Evolutionary conservation across 23 red algal species (phyloP).

Genomic region (Gracilaria caudata): DNA sequence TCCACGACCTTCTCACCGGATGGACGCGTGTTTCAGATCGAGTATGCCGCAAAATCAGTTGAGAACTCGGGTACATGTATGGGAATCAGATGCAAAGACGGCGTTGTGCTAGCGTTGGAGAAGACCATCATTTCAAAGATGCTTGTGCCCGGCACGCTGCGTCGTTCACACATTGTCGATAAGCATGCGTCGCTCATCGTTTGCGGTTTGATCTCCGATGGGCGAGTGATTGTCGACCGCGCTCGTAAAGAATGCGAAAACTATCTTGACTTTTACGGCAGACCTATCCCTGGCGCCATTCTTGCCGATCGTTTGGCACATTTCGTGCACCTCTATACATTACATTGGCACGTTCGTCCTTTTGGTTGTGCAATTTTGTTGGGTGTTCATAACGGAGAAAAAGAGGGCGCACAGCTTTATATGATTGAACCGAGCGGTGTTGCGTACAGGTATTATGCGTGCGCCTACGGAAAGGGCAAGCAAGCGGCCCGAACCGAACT

Average conservation of each 20-base stretch:
- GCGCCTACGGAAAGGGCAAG: slow-evolving; percentile 91
- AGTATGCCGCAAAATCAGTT: slow-evolving; percentile 96
- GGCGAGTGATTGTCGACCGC: slow-evolving; percentile 83
- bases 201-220: slow-evolving; percentile 90
- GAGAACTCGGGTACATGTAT: slow-evolving; percentile 93
- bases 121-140: slow-evolving; percentile 85
- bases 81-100: slow-evolving; percentile 88
- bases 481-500: slow-evolving; percentile 86
- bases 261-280: slow-evolving; percentile 84
- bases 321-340: slow-evolving; percentile 93
- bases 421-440: slow-evolving; percentile 92
- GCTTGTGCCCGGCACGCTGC: slow-evolving; percentile 74
- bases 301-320: slow-evolving; percentile 92
- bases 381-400: slow-evolving; percentile 59
- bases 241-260: slow-evolving; percentile 84
- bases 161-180: slow-evolving; percentile 88
- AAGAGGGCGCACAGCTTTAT: slow-evolving; percentile 81
- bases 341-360: slow-evolving; percentile 96
- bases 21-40: slow-evolving; percentile 96
- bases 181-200: slow-evolving; percentile 84
- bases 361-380: slow-evolving; percentile 95
- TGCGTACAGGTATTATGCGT: slow-evolving; percentile 84
- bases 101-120: slow-evolving; percentile 96
- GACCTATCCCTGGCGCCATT: slow-evolving; percentile 82
- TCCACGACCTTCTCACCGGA: slow-evolving; percentile 98